These are phyloP conservation scores for Yamagishiella unicocca DNA, from an alignment of 139 green algal genomes.

Conservation along the genomic window DNA sequence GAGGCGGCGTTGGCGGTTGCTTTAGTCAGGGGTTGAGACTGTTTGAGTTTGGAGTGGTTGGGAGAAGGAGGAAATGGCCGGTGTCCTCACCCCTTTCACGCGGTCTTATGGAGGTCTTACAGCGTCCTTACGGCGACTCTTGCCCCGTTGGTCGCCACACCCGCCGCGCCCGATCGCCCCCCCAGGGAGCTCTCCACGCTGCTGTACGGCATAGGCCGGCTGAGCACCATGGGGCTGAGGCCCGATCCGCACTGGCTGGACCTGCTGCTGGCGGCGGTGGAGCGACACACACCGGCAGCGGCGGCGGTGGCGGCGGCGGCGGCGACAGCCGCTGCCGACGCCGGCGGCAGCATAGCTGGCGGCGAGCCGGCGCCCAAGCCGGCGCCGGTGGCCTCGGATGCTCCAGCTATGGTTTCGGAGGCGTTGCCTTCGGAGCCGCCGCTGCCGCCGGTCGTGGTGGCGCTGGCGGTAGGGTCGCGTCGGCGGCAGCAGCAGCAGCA, in stretches of 20 bases:
- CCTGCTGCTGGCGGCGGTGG: not conserved
- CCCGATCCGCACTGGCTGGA: conserved; percentile 18
- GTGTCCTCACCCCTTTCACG: too few relatives aligned
- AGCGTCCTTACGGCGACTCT: too few relatives aligned
- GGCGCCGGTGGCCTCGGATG: too few relatives aligned
- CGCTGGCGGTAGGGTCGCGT: not conserved
- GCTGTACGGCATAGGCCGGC: conserved; percentile 10
- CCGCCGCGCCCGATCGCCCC: too few relatives aligned
- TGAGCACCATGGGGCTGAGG: conserved; percentile 7
- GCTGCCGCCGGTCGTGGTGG: not conserved
- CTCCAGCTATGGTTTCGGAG: not conserved
- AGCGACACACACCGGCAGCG: not conserved
- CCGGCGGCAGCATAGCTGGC: too few relatives aligned
- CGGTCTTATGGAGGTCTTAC: too few relatives aligned
- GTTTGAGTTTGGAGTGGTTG: too few relatives aligned
- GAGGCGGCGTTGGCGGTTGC: too few relatives aligned
- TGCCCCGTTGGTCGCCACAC: too few relatives aligned
- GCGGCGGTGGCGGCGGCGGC: not conserved
- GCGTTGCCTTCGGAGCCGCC: not conserved
- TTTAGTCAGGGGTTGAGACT: too few relatives aligned
- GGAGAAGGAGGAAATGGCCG: too few relatives aligned
- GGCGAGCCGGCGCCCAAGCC: too few relatives aligned
- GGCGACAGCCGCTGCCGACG: not conserved
- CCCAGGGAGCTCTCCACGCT: conserved; percentile 34
- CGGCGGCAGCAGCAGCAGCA: not conserved